Evolutionary conservation across 768 basidiomycete genomes (phyloP).

Genomic region (Leccinum disarticulatum): DNA sequence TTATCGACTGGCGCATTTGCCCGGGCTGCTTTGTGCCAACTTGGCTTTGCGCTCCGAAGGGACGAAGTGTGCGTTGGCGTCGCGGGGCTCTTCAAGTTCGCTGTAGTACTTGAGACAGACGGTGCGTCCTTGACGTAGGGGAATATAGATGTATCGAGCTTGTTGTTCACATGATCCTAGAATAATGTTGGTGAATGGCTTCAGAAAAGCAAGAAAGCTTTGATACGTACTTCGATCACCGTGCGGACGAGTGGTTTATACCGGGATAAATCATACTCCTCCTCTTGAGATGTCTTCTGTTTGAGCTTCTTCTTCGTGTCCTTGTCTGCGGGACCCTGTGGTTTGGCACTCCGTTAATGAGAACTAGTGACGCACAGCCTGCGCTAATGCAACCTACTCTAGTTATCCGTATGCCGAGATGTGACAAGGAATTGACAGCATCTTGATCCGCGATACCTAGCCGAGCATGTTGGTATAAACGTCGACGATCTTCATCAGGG

Average conservation of each 20-base stretch:
- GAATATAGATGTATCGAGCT: conserved; percentile 76
- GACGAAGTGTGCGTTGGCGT: conserved; percentile 65
- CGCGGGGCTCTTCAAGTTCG: conserved; percentile 42
- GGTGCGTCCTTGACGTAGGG: conserved; percentile 89
- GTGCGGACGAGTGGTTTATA: conserved; percentile 82
- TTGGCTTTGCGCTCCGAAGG: conserved; percentile 84
- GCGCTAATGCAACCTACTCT: conserved; percentile 52
- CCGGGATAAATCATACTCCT: conserved; percentile 95
- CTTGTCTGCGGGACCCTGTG: conserved; percentile 69
- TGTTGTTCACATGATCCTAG: conserved; percentile 81
- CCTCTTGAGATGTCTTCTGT: conserved; percentile 71
- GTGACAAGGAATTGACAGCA: conserved; percentile 81
- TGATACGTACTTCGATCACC: conserved; percentile 69
- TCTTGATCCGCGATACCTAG: conserved; percentile 88
- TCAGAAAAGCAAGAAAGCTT: background rate
- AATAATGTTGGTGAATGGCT: background rate
- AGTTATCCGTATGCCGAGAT: conserved; percentile 79
- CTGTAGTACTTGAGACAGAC: conserved; percentile 43
- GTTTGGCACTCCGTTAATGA: background rate
- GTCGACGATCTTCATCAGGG: conserved; percentile 94
- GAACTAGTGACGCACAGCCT: background rate
- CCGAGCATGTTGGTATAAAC: conserved; percentile 93
- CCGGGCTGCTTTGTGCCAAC: conserved; percentile 80
- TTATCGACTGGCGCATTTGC: conserved; percentile 50
- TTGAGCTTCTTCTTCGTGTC: conserved; percentile 82